A percentile compares a stretch with the other conserved stretches of the same genome.
Evolutionary conservation across 2,329 filamentous ascomycete species (phyloP).

Genomic region (Hymenoscyphus occultus): DNA sequence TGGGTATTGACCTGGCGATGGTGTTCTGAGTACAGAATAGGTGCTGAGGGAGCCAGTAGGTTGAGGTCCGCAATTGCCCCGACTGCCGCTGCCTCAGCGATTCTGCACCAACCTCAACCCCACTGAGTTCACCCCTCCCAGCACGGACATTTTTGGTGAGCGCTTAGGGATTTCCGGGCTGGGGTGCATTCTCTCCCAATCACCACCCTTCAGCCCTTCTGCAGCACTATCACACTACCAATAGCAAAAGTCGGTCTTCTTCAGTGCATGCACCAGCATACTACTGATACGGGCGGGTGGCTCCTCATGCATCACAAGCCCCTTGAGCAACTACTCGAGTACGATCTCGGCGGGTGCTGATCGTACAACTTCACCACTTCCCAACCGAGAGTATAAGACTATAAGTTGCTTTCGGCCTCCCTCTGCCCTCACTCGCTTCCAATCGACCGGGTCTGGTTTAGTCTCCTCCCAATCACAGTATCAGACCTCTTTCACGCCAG

Average conservation of each 20-base stretch:
- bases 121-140: background rate
- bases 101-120: background rate
- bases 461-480: background rate
- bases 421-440: conserved; percentile 5
- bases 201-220: background rate
- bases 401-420: conserved; percentile 11
- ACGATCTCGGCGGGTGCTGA: background rate
- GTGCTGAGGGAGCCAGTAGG: too few species aligned
- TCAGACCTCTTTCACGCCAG: background rate
- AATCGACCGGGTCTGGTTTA: conserved; percentile 2
- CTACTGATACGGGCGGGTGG: background rate
- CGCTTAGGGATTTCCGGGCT: background rate
- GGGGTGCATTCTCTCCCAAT: background rate
- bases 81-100: too few species aligned
- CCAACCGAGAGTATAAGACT: background rate
- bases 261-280: background rate
- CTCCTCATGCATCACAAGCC: background rate
- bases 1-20: too few species aligned
- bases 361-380: background rate
- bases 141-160: conserved; percentile 1
- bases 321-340: background rate
- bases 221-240: conserved; percentile 3
- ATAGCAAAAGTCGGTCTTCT: background rate
- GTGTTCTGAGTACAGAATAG: too few species aligned
- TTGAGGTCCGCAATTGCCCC: too few species aligned